phyloP scores from a whole-genome alignment of 768 basidiomycete species.

The Leccinum incarnatum region DNA sequence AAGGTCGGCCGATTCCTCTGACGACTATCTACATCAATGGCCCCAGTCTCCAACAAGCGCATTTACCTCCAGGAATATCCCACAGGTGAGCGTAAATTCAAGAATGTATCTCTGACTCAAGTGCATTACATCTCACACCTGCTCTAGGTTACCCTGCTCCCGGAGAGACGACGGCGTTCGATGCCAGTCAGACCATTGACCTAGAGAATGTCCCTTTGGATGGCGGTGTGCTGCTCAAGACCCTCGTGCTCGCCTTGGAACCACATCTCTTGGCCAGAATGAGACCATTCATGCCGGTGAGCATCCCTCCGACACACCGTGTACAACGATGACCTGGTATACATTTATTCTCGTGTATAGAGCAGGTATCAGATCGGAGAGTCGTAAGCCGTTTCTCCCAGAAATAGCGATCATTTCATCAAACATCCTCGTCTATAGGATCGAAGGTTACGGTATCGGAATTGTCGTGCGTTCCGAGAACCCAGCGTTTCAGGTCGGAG shows the following conservation, averaged over 20 bases:
- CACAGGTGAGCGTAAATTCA: not conserved
- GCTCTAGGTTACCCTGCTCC: constrained; percentile 15
- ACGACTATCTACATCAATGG: not conserved
- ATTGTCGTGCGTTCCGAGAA: constrained; percentile 18
- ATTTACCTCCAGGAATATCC: constrained; percentile 35
- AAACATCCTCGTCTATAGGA: not conserved
- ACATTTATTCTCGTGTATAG: constrained; percentile 11
- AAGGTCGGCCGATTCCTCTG: not conserved
- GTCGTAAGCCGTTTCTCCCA: not conserved
- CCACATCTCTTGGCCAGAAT: constrained; percentile 43
- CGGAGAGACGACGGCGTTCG: constrained; percentile 46
- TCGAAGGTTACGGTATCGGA: constrained; percentile 39
- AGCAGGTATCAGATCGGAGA: not conserved
- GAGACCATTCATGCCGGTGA: constrained; percentile 34
- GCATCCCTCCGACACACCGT: constrained; percentile 24
- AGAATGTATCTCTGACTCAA: not conserved
- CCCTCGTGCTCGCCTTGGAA: constrained; percentile 46
- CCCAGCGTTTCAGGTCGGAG: constrained; percentile 10
- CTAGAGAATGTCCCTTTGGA: constrained; percentile 42
- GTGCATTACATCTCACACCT: not conserved
- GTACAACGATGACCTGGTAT: not conserved
- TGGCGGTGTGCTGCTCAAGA: constrained; percentile 50
- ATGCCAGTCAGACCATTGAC: constrained; percentile 47
- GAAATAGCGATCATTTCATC: not conserved
- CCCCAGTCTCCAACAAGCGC: constrained; percentile 32